Evolutionary conservation across 306 rosid genomes (phyloP), one percentile per base, ranked within the genome.

Genomic region (Vigna mungo): DNA sequence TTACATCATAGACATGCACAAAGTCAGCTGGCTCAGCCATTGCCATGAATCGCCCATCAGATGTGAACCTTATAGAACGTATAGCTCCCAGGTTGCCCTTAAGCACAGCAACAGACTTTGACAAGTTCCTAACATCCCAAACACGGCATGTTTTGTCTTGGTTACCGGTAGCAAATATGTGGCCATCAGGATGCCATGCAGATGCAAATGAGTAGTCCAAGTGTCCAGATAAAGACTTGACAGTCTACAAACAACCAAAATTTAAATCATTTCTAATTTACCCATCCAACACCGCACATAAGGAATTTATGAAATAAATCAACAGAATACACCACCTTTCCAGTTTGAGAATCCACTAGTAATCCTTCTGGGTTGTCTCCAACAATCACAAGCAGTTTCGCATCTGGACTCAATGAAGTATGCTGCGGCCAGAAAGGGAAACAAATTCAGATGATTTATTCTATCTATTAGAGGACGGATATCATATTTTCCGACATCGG

Each of bases 21-120:
- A 89, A 92, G 83, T 92, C 97, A 15, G 97, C 97, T 9, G 97
- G 90, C 84, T 92, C 97, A 9, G 93, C 95, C 87, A 85, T 92
- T 79, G 89, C 90, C 97, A 92, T 89, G 84, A 84, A 85, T 56
- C 61, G 87, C 4, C 95, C 97, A 72, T 89, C 95, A 27, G 93
- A 89, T 58, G 91, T 76, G 83, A 85, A 89, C 9, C 95, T 85
- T 52, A 92, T 90, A 0, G 93, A 89, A n/a, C 95, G 88, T 55
- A 89, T 86, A 30, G 97, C 97, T 78, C 97, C 94, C 27, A 92
- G 86, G 77, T 92, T 89, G 2, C 94, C 97, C 88, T 89, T 92
- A 9, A 92, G 89, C 51, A 86, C 89, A 68, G 90, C 89, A 9
- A 91, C 87, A 5, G 97, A 85, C 77, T 85, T 87, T 17, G 97